Evolutionary conservation across 805 yeast genomes (phyloP).

Genomic region (Teunomyces stri): DNA sequence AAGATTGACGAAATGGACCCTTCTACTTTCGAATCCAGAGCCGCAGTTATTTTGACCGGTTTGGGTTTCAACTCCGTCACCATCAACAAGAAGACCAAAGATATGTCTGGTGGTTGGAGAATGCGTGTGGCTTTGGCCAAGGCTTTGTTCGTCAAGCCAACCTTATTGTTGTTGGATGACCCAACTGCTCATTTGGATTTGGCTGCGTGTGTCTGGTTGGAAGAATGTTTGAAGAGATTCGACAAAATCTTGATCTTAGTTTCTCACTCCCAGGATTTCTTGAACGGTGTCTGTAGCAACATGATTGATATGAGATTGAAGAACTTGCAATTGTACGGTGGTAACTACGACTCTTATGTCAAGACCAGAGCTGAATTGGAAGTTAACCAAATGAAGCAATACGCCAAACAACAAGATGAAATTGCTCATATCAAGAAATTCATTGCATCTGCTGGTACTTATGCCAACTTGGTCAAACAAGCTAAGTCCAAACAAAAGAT

Average conservation of each 20-base stretch:
- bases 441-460: constrained; percentile 99
- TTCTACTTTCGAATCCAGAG: constrained; percentile 91
- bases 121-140: constrained; percentile 99
- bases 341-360: constrained; percentile 96
- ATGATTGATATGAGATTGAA: constrained; percentile 97
- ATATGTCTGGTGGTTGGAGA: constrained; percentile 99
- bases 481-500: constrained; percentile 99
- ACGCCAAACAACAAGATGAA: constrained; percentile 97
- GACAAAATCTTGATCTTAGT: constrained; percentile 92
- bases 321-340: constrained; percentile 78
- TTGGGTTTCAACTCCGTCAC: constrained; percentile 89
- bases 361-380: constrained; percentile 94
- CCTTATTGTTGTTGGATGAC: constrained; percentile 89
- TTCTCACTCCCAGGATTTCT: constrained; percentile 98
- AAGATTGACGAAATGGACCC: constrained; percentile 96
- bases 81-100: constrained; percentile 90
- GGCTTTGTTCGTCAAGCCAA: constrained; percentile 97
- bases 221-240: constrained; percentile 92
- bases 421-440: constrained; percentile 97
- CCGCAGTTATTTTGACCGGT: constrained; percentile 94
- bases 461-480: constrained; percentile 96
- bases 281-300: constrained; percentile 96
- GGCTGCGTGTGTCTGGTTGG: constrained; percentile 99
- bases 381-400: constrained; percentile 97
- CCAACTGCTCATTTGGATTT: constrained; percentile 99